Evolutionary conservation across 1,284 basidiomycete genomes (phyloP), one percentile per base, ranked within the genome.

Genomic region (Cryptococcus amylolentus): DNA sequence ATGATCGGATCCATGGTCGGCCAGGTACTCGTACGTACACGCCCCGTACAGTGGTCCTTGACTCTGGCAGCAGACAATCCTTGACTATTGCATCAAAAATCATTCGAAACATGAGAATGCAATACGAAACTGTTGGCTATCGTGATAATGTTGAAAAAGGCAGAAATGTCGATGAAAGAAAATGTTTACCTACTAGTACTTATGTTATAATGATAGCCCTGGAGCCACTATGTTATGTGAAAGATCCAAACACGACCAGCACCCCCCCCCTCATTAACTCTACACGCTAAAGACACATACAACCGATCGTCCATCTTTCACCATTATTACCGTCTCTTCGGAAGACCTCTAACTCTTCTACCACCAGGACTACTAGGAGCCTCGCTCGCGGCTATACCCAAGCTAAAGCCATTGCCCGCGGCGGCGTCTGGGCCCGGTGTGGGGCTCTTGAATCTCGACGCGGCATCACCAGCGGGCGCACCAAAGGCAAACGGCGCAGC

Each of bases 361-460:
- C 57, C 58, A 37, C 55, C 57, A n/a, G 60, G 60, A 54, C 60
- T 62, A 16, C 52, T 55, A 27, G 61, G 54, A 4, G 53, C 14
- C 23, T 41, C 40, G 23, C 39, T 43, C 13, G 50, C 26, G 41
- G 43, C 55, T 28, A 52, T 45, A 16, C 61, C 61, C 40, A 63
- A 45, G 47, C 61, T 63, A 43, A 63, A 63, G 6, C 61, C 60
- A 35, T 35, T 35, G 7, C 58, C 58, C 10, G n/a, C 55, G 31
- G 28, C 57, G 14, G 28, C 47, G 14, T 44, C 52, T 14, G 44
- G 50, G n/a, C 37, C 55, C 1, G 57, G 57, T 7, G 56, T 55
- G 12, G 60, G 60, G 54, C 60, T 62, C 38, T 57, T 57, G 43
- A 62, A 62, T 26, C 60, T 54, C 8, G 46, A 48, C 18, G 55